Evolutionary conservation across 306 rosid genomes (phyloP).

Genomic region (Quercus engelmannii): DNA sequence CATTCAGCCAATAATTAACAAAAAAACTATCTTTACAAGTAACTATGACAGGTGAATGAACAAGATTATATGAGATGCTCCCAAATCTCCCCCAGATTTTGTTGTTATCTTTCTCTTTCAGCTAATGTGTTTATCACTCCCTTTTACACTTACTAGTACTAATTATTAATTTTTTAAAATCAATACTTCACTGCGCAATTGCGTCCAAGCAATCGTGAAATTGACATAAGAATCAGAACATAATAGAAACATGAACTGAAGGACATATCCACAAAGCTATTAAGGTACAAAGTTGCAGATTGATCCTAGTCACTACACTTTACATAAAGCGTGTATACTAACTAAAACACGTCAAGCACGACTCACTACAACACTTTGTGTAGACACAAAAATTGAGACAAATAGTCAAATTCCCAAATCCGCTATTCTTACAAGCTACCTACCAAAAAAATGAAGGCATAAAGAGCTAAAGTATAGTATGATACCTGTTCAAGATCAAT

Average conservation of each 20-base stretch:
- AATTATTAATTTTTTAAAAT: not conserved
- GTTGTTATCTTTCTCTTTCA: not conserved
- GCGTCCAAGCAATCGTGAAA: conserved; percentile 1
- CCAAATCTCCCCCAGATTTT: not conserved
- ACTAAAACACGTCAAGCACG: not conserved
- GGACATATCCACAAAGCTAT: not conserved
- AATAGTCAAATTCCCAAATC: not conserved
- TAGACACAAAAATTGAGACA: not conserved
- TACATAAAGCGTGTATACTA: not conserved
- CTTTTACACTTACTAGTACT: not conserved
- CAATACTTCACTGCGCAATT: not conserved
- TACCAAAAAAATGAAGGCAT: not conserved
- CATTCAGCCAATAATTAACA: not conserved
- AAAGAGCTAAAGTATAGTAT: conserved; percentile 1
- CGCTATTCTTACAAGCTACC: not conserved
- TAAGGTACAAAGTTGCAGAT: not conserved
- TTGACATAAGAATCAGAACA: not conserved
- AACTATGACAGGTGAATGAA: not conserved
- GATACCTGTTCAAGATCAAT: conserved; percentile 75
- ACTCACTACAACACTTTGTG: not conserved
- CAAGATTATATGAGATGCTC: not conserved
- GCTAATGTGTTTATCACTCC: not conserved
- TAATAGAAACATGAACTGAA: not conserved
- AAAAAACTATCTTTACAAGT: not conserved
- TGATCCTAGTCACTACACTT: not conserved